Evolutionary conservation across 345 rosid species (phyloP).

Genomic region (Cardamine occulta): DNA sequence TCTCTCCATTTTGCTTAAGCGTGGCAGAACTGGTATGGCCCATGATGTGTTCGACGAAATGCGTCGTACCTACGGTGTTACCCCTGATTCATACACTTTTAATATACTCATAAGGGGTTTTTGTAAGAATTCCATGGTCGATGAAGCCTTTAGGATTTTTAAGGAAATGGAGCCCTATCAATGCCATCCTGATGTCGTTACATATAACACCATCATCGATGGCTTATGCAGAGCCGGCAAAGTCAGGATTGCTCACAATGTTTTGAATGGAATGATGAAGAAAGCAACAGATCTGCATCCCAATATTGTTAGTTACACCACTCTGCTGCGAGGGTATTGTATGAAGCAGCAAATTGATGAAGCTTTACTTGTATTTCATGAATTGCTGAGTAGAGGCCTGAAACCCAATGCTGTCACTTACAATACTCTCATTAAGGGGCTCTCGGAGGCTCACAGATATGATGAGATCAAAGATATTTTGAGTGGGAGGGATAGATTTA

Average conservation of each 20-base stretch:
- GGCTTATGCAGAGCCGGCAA: slow-evolving; percentile 87
- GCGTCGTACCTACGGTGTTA: slow-evolving; percentile 74
- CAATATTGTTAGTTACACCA: slow-evolving; percentile 71
- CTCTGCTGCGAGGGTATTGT: slow-evolving; percentile 82
- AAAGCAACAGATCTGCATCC: slow-evolving; percentile 58
- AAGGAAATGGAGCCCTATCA: slow-evolving; percentile 60
- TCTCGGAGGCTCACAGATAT: slow-evolving; percentile 61
- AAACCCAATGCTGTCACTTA: slow-evolving; percentile 66
- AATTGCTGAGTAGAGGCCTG: slow-evolving; percentile 57
- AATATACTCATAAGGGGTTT: slow-evolving; percentile 76
- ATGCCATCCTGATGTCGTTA: slow-evolving; percentile 68
- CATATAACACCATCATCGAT: slow-evolving; percentile 81
- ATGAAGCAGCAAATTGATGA: slow-evolving; percentile 67
- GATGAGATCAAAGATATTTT: slow-evolving; percentile 63
- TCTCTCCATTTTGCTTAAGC: slow-evolving; percentile 60
- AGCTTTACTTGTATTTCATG: slow-evolving; percentile 61
- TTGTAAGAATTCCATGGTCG: slow-evolving; percentile 74
- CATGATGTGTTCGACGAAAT: slow-evolving; percentile 72
- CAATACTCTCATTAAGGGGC: slow-evolving; percentile 77
- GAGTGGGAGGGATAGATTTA: slow-evolving; percentile 32
- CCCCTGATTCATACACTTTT: slow-evolving; percentile 70
- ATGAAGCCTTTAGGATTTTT: slow-evolving; percentile 64
- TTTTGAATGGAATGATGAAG: slow-evolving; percentile 68
- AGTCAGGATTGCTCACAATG: slow-evolving; percentile 68
- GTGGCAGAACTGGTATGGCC: slow-evolving; percentile 77